Conservation (phyloP, 208 protist genomes). For the Strigomonas galati region DNA sequence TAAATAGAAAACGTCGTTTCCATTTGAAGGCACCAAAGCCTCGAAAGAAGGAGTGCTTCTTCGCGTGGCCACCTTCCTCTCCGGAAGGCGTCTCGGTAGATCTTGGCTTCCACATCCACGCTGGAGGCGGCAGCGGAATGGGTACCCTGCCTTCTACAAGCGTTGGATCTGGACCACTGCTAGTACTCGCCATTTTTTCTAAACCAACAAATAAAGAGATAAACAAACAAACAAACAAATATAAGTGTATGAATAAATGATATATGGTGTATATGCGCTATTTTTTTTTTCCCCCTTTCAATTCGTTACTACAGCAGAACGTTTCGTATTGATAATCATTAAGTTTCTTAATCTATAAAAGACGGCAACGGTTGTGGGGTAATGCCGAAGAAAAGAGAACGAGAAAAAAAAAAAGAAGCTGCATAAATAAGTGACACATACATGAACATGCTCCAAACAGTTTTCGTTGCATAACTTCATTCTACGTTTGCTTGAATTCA, state of each 20-base stretch:
- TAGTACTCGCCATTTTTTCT: not conserved
- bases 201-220: not conserved
- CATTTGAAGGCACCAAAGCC: slow-evolving; percentile 46
- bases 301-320: not conserved
- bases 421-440: slow-evolving; percentile 1
- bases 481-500: not conserved
- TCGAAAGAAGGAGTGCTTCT: slow-evolving; percentile 33
- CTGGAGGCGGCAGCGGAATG: slow-evolving; percentile 20
- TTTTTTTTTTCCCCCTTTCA: not conserved
- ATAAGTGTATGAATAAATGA: not conserved
- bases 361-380: too few species aligned
- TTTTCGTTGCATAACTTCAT: not conserved
- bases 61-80: slow-evolving; percentile 6
- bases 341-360: too few species aligned
- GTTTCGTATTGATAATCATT: not conserved
- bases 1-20: slow-evolving; percentile 51
- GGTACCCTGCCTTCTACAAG: too few species aligned
- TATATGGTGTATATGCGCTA: not conserved
- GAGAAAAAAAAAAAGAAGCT: slow-evolving; percentile 10
- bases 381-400: not conserved
- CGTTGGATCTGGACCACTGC: not conserved
- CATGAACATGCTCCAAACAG: too few species aligned
- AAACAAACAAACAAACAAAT: not conserved
- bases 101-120: slow-evolving; percentile 77
- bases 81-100: slow-evolving; percentile 25